A percentile compares a stretch with the other conserved stretches of the same genome.
These are phyloP conservation scores for Ambrosiella cleistominuta DNA, from an alignment of 2,329 filamentous ascomycete species.

Conservation along the genomic window DNA sequence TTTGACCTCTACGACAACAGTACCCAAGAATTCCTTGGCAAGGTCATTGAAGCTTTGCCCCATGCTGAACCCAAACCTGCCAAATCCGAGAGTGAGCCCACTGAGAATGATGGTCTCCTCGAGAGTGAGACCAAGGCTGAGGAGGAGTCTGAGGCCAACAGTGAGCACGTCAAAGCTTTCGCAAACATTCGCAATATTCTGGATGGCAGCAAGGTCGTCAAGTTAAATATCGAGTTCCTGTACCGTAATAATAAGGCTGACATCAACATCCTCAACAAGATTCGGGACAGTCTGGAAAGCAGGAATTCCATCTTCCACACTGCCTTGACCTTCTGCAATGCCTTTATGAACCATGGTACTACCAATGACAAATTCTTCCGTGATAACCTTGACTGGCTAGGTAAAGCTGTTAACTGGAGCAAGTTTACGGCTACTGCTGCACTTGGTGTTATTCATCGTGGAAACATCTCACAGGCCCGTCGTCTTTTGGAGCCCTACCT, in stretches of 20 bases:
- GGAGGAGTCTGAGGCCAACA: conserved; percentile 35
- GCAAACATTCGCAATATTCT: conserved; percentile 51
- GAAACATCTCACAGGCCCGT: conserved; percentile 81
- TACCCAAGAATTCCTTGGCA: conserved; percentile 87
- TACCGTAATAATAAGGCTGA: conserved; percentile 93
- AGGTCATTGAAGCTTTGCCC: conserved; percentile 68
- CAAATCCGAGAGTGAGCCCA: conserved; percentile 26
- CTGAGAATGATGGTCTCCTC: conserved; percentile 33
- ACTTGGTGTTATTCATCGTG: conserved; percentile 87
- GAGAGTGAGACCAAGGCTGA: conserved; percentile 31
- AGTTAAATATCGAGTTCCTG: conserved; percentile 87
- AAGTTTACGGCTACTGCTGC: conserved; percentile 97
- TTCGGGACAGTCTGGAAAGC: conserved; percentile 86
- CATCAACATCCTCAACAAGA: conserved; percentile 81
- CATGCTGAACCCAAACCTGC: conserved; percentile 27
- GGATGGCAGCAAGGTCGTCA: conserved; percentile 81
- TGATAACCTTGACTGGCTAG: conserved; percentile 92
- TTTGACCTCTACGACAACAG: conserved; percentile 98
- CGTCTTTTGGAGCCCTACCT: conserved; percentile 92
- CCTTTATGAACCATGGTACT: conserved; percentile 97
- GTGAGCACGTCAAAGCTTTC: conserved; percentile 38
- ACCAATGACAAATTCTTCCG: conserved; percentile 98
- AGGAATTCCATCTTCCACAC: conserved; percentile 98
- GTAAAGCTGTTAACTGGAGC: conserved; percentile 98
- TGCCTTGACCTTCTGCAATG: conserved; percentile 90